Percentiles rank a stretch among this genome's conserved stretches.
phyloP scores from a whole-genome alignment of 176 grass and related monocot species.

The Musa acuminata region DNA sequence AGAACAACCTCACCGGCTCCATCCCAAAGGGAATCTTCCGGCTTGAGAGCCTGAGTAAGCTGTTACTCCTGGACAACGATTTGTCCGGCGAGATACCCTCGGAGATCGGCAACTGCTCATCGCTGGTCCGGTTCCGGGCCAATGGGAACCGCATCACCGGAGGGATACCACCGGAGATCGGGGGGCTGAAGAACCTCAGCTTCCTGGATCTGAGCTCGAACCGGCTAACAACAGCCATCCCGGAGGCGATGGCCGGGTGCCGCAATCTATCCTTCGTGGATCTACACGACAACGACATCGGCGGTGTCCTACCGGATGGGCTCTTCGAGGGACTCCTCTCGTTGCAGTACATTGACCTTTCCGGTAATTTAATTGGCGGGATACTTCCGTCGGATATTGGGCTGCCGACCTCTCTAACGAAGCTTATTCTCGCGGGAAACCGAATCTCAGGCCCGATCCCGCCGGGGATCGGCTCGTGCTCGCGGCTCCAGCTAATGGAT shows the following conservation, averaged over 20 bases:
- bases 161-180: slow-evolving; percentile 29
- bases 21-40: slow-evolving; percentile 36
- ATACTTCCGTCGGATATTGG: slow-evolving; percentile 40
- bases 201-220: slow-evolving; percentile 72
- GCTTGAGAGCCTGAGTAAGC: slow-evolving; percentile 41
- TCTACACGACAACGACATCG: slow-evolving; percentile 58
- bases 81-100: slow-evolving; percentile 42
- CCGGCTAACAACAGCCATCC: slow-evolving; percentile 41
- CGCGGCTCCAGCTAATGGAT: slow-evolving; percentile 65
- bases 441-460: slow-evolving; percentile 43
- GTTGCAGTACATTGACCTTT: slow-evolving; percentile 72
- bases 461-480: slow-evolving; percentile 56
- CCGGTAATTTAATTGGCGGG: slow-evolving; percentile 52
- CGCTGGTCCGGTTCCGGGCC: slow-evolving; percentile 48
- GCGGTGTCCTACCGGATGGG: slow-evolving; percentile 39
- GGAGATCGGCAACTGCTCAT: slow-evolving; percentile 55
- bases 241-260: slow-evolving; percentile 40
- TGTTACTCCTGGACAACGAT: slow-evolving; percentile 54
- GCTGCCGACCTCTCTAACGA: slow-evolving; percentile 58
- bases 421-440: slow-evolving; percentile 56
- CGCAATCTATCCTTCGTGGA: slow-evolving; percentile 74
- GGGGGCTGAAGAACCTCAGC: slow-evolving; percentile 36
- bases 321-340: slow-evolving; percentile 42
- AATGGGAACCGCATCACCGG: slow-evolving; percentile 55
- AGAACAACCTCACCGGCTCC: slow-evolving; percentile 54